Evolutionary conservation across 306 rosid species (phyloP).

Genomic region (Vachellia collinsii): DNA sequence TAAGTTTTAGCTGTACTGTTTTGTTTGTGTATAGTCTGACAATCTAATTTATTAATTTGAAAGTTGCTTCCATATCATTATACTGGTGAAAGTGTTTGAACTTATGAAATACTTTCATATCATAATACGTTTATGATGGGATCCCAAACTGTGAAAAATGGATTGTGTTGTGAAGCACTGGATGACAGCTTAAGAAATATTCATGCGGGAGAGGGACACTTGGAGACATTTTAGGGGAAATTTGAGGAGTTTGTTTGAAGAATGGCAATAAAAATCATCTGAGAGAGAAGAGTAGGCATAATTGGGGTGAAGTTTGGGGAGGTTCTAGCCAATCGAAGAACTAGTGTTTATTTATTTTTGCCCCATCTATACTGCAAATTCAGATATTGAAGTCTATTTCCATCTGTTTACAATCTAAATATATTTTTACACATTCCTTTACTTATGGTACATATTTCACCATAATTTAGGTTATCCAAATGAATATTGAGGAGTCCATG

Average conservation of each 20-base stretch:
- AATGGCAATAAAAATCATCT: not conserved
- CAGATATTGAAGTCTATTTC: not conserved
- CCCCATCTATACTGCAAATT: not conserved
- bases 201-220: not conserved
- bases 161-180: not conserved
- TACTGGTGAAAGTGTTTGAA: conserved; percentile 19
- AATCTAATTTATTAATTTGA: not conserved
- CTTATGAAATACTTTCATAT: not conserved
- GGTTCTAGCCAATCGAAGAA: not conserved
- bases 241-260: not conserved
- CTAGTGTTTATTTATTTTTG: not conserved
- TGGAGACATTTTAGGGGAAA: not conserved
- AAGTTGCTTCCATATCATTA: conserved; percentile 14
- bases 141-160: not conserved
- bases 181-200: not conserved
- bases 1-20: not conserved
- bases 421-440: conserved; percentile 4
- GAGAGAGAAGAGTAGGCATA: not conserved
- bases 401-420: conserved; percentile 4
- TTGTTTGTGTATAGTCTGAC: not conserved
- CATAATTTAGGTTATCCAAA: conserved; percentile 74
- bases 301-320: not conserved
- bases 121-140: not conserved
- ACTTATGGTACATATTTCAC: conserved; percentile 31
- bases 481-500: conserved; percentile 75